Conservation (phyloP, 208 protist species). For the Crithidia expoeki region DNA sequence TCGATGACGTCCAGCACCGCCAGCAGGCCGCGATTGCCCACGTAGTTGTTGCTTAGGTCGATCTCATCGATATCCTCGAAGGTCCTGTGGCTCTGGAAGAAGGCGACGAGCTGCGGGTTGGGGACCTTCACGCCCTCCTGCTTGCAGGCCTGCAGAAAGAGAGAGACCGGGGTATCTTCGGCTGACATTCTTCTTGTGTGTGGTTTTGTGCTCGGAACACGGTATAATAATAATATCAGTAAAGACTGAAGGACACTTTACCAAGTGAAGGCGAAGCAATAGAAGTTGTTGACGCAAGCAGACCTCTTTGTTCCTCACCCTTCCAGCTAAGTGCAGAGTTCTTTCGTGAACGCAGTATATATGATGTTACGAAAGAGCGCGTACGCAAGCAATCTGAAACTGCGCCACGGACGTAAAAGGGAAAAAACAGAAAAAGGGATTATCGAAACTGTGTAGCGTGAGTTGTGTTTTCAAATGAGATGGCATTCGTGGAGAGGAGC, state of each 20-base stretch:
- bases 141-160: constrained; percentile 80
- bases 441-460: not conserved
- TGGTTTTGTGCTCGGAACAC: constrained; percentile 11
- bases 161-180: constrained; percentile 56
- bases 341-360: not conserved
- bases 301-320: not conserved
- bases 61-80: constrained; percentile 83
- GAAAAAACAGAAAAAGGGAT: not conserved
- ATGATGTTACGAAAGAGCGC: not conserved
- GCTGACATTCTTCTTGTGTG: constrained; percentile 30
- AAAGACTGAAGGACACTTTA: no score
- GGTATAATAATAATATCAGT: no score
- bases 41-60: constrained; percentile 84
- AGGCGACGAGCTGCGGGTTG: constrained; percentile 69
- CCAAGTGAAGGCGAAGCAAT: no score
- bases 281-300: not conserved
- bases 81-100: constrained; percentile 67
- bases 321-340: not conserved
- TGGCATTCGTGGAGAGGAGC: no score
- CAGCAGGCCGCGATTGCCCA: constrained; percentile 89
- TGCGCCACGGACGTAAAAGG: not conserved
- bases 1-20: constrained; percentile 79
- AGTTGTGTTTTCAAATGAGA: not conserved
- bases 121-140: constrained; percentile 84
- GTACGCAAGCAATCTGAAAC: not conserved